Evolutionary conservation across 768 basidiomycete species (phyloP).

Genomic region (Tricholomella constricta): DNA sequence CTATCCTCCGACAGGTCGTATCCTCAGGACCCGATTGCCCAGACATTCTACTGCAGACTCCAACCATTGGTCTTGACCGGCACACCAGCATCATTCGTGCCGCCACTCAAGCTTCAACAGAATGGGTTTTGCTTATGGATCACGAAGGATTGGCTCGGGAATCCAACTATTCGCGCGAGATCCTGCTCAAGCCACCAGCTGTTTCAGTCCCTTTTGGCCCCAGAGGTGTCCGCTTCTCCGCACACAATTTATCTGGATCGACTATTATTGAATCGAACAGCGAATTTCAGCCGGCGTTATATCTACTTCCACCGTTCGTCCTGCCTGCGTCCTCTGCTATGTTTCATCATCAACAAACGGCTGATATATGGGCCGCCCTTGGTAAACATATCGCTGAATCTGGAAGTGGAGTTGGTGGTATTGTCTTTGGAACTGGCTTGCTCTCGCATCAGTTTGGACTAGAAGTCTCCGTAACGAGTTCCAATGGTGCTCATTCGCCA

Average conservation of each 20-base stretch:
- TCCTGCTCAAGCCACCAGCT: conserved; percentile 45
- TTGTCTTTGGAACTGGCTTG: conserved; percentile 26
- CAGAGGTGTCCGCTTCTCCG: conserved; percentile 28
- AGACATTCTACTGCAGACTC: conserved; percentile 43
- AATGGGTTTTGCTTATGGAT: conserved; percentile 56
- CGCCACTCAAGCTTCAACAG: conserved; percentile 41
- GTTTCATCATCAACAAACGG: conserved; percentile 22
- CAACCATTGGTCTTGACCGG: conserved; percentile 22
- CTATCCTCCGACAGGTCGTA: conserved; percentile 34
- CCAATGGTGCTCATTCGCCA: background rate
- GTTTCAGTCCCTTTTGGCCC: conserved; percentile 44
- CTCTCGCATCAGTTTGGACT: background rate
- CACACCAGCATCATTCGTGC: conserved; percentile 34
- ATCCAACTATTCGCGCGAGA: conserved; percentile 30
- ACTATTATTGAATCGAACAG: conserved; percentile 31
- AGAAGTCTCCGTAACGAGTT: conserved; percentile 4
- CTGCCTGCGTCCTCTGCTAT: conserved; percentile 36
- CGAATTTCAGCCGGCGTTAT: conserved; percentile 41
- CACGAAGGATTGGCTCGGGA: conserved; percentile 42
- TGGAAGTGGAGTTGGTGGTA: conserved; percentile 37
- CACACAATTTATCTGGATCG: conserved; percentile 24
- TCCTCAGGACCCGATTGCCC: conserved; percentile 35
- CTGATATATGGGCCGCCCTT: conserved; percentile 27
- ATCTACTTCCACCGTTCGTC: conserved; percentile 65
- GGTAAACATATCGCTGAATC: conserved; percentile 26